A percentile compares a stretch with the other conserved stretches of the same genome.
These are phyloP conservation scores for Zoysia matrella DNA, from an alignment of 202 grass and related monocot species.

Conservation along the genomic window DNA sequence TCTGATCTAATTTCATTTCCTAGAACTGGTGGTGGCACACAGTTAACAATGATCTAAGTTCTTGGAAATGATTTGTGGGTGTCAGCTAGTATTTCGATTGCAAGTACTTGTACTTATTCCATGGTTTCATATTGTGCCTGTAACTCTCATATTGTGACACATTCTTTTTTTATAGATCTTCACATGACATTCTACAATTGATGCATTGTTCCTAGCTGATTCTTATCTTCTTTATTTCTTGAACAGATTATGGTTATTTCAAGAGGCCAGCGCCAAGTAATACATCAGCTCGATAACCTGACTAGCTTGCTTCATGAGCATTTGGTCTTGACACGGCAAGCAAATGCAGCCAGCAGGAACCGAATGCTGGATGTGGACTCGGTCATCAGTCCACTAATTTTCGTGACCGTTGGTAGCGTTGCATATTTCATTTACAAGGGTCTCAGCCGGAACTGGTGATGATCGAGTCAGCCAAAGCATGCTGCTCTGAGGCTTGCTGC, in stretches of 20 bases:
- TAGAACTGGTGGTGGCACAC: not conserved
- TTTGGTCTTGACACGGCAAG: constrained; percentile 53
- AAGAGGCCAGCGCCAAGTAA: constrained; percentile 83
- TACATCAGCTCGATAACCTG: constrained; percentile 83
- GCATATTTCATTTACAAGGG: constrained; percentile 67
- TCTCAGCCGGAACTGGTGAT: constrained; percentile 54
- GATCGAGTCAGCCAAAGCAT: constrained; percentile 23
- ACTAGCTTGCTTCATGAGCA: constrained; percentile 78
- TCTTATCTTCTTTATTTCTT: constrained; percentile 40
- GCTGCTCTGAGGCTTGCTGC: constrained; percentile 1
- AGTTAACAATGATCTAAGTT: not conserved
- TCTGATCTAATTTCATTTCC: constrained; percentile 11
- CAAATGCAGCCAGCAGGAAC: constrained; percentile 43
- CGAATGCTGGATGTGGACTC: constrained; percentile 51
- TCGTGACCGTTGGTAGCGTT: constrained; percentile 56
- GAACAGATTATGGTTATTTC: constrained; percentile 70
- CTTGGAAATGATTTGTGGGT: constrained; percentile 7
- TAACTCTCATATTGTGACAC: constrained; percentile 1
- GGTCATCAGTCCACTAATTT: constrained; percentile 57
- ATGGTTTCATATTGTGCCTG: not conserved
- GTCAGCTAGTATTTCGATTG: constrained; percentile 10
- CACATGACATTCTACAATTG: constrained; percentile 3
- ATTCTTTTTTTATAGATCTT: constrained; percentile 19
- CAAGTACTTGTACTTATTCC: not conserved
- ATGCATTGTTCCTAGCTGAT: constrained; percentile 48